A percentile compares a stretch with the other conserved stretches of the same genome.
phyloP scores from a whole-genome alignment of 106 monocot genomes.

The Dioscorea dumetorum region DNA sequence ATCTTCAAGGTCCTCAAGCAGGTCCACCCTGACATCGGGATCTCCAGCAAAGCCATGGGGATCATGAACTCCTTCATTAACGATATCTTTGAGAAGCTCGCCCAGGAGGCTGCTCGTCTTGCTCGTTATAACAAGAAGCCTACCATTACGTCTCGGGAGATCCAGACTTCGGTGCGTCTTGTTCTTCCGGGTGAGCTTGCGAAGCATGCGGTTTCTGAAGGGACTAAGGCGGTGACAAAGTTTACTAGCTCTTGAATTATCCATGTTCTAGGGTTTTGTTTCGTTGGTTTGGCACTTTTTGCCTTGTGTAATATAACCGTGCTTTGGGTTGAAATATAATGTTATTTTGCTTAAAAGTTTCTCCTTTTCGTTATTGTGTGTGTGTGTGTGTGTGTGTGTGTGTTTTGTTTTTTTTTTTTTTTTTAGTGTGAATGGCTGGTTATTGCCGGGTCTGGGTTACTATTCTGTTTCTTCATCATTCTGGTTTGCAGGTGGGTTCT shows the following conservation, averaged over 20 bases:
- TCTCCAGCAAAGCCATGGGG: conserved; percentile 54
- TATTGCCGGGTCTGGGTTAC: too few species aligned
- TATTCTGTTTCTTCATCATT: too few species aligned
- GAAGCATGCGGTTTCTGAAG: conserved; percentile 58
- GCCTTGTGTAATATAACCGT: too few species aligned
- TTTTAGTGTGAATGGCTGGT: too few species aligned
- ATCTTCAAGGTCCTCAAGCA: conserved; percentile 75
- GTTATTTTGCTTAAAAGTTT: too few species aligned
- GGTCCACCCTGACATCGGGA: conserved; percentile 63
- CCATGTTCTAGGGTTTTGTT: too few species aligned
- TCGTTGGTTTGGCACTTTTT: too few species aligned
- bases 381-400: too few species aligned
- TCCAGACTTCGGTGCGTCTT: conserved; percentile 54
- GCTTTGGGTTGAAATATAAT: too few species aligned
- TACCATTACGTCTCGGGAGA: conserved; percentile 56
- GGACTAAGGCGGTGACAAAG: conserved; percentile 69
- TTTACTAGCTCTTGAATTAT: conserved; percentile 35
- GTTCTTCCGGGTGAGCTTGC: conserved; percentile 55
- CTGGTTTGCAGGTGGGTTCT: too few species aligned
- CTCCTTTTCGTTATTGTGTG: too few species aligned
- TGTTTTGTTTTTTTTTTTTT: too few species aligned
- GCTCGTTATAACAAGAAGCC: conserved; percentile 57
- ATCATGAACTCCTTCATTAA: conserved; percentile 72
- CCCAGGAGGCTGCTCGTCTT: conserved; percentile 41
- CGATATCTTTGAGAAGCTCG: conserved; percentile 68